Conservation (phyloP, 1,284 basidiomycete genomes). For the Schizophyllum commune region DNA sequence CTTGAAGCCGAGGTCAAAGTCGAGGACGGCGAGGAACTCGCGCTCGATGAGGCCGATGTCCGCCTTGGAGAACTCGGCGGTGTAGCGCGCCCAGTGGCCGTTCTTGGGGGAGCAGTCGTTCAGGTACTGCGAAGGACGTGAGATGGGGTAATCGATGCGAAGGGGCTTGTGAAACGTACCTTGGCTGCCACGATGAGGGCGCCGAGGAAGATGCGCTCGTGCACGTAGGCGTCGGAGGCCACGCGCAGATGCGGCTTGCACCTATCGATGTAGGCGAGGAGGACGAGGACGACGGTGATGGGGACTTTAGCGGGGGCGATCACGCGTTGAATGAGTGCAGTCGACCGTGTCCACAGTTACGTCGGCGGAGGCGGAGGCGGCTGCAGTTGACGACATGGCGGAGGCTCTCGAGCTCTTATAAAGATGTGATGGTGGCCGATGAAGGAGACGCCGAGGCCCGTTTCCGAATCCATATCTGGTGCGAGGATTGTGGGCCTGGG, state of each 20-base stretch:
- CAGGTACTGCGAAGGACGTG: slow-evolving; percentile 31
- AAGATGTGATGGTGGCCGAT: neutral
- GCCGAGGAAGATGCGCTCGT: slow-evolving; percentile 53
- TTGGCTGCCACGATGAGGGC: slow-evolving; percentile 49
- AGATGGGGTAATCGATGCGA: slow-evolving; percentile 5
- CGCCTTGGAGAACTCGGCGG: slow-evolving; percentile 51
- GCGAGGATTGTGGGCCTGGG: neutral
- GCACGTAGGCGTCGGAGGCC: slow-evolving; percentile 51
- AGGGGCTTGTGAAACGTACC: slow-evolving; percentile 24
- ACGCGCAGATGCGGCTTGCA: slow-evolving; percentile 50
- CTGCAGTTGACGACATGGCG: neutral
- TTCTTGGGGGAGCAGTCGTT: slow-evolving; percentile 56
- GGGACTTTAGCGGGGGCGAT: slow-evolving; percentile 45
- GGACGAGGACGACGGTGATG: slow-evolving; percentile 37
- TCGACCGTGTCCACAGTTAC: slow-evolving; percentile 45
- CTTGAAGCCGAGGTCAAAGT: slow-evolving; percentile 41
- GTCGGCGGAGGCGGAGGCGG: slow-evolving; percentile 19
- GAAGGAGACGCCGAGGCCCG: neutral
- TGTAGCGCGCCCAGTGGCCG: slow-evolving; percentile 53
- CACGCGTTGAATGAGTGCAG: slow-evolving; percentile 41
- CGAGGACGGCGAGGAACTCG: slow-evolving; percentile 52
- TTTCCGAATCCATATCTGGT: neutral
- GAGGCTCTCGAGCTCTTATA: neutral
- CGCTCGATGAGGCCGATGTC: slow-evolving; percentile 55
- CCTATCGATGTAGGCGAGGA: slow-evolving; percentile 47